phyloP scores from a whole-genome alignment of 192 early-diverging fungal genomes.

The Globomyces pollinis-pini region DNA sequence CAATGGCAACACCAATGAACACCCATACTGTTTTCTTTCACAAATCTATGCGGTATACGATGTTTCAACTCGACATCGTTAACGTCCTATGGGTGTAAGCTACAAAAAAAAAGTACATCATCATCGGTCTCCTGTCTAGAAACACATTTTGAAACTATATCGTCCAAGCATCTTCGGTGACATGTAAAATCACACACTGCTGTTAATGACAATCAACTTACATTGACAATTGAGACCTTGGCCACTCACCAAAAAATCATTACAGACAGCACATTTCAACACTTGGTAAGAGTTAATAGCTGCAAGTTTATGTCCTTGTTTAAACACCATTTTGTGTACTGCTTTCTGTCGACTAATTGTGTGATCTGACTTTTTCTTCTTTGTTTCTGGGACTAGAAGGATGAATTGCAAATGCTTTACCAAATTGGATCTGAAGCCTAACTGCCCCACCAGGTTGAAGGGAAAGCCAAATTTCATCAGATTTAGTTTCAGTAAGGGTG shows the following conservation, averaged over 20 bases:
- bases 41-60: constrained; percentile 94
- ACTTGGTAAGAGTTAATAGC: constrained; percentile 88
- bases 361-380: constrained; percentile 4
- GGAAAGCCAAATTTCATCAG: constrained; percentile 74
- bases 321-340: constrained; percentile 81
- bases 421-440: constrained; percentile 73
- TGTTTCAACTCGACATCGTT: constrained; percentile 52
- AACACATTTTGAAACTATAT: constrained; percentile 87
- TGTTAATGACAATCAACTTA: neutral
- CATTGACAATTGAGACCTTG: constrained; percentile 88
- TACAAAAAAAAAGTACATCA: neutral
- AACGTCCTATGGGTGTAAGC: neutral
- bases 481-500: neutral
- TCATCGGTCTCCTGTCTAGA: constrained; percentile 37
- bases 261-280: constrained; percentile 95
- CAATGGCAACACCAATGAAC: constrained; percentile 98
- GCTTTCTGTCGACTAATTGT: constrained; percentile 33
- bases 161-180: constrained; percentile 79
- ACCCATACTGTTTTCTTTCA: constrained; percentile 69
- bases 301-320: constrained; percentile 93
- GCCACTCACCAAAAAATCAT: constrained; percentile 85
- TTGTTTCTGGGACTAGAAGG: constrained; percentile 5
- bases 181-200: constrained; percentile 81
- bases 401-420: constrained; percentile 29
- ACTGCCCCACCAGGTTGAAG: constrained; percentile 90